Conservation (phyloP, 2,329 filamentous ascomycete genomes). For the Colletotrichum phormii region DNA sequence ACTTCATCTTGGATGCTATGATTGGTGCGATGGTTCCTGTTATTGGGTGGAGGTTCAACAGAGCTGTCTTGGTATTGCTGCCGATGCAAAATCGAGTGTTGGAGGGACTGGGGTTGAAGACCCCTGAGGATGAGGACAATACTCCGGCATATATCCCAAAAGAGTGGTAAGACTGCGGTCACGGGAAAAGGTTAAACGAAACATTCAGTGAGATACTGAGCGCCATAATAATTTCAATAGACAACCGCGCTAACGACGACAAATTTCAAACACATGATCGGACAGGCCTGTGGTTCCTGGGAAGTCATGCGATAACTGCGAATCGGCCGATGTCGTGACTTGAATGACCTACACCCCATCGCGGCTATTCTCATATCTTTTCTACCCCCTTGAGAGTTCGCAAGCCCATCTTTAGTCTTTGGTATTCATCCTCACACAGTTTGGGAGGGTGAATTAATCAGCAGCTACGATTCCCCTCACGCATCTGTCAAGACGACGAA, state of each 20-base stretch:
- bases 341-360: no score
- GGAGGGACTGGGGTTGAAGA: conserved; percentile 16
- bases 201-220: background rate
- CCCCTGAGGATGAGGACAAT: conserved; percentile 17
- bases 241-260: background rate
- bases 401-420: no score
- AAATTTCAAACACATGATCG: background rate
- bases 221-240: background rate
- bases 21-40: conserved; percentile 48
- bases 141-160: background rate
- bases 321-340: no score
- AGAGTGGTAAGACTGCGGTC: background rate
- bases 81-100: conserved; percentile 45
- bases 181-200: background rate
- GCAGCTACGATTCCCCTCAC: background rate
- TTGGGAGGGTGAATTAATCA: no score
- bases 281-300: background rate
- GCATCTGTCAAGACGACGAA: conserved; percentile 29
- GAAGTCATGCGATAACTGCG: no score
- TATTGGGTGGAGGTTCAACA: conserved; percentile 49
- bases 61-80: conserved; percentile 41
- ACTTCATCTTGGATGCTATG: conserved; percentile 51
- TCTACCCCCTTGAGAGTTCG: no score
- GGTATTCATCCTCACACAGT: no score
- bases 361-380: no score